phyloP scores from a whole-genome alignment of 345 rosid species.

The Psidium friedrichsthalianum region DNA sequence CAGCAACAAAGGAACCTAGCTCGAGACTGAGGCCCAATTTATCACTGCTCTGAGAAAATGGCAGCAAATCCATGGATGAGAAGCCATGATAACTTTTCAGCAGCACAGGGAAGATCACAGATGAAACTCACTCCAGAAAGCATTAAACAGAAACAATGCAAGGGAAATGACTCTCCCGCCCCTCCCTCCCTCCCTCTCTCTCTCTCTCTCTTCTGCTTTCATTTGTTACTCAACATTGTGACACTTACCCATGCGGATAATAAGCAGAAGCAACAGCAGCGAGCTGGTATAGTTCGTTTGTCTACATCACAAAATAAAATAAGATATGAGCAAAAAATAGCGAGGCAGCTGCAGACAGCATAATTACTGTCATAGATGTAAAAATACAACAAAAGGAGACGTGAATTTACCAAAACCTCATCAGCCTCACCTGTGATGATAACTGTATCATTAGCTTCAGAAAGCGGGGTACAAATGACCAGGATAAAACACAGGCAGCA shows the following conservation, averaged over 20 bases:
- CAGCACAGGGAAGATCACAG: no score
- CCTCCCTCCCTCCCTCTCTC: no score
- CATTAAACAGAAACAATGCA: no score
- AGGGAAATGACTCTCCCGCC: no score
- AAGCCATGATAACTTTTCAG: not conserved
- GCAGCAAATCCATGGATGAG: slow-evolving; percentile 11
- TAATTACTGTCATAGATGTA: not conserved
- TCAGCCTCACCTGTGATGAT: slow-evolving; percentile 93
- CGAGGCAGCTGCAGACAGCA: not conserved
- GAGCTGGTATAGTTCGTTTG: slow-evolving; percentile 97
- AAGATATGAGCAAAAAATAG: not conserved
- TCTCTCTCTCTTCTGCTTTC: no score
- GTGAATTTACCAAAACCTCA: slow-evolving; percentile 17
- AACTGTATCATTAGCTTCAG: slow-evolving; percentile 87
- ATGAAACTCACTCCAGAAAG: no score
- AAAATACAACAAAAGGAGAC: not conserved
- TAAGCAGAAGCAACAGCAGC: slow-evolving; percentile 99
- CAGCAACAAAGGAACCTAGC: slow-evolving; percentile 97
- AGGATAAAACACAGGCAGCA: slow-evolving; percentile 67
- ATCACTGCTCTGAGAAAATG: slow-evolving; percentile 92
- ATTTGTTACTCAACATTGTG: not conserved
- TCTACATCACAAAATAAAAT: slow-evolving; percentile 21
- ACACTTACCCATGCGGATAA: slow-evolving; percentile 96
- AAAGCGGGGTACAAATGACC: slow-evolving; percentile 97
- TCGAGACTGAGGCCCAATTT: slow-evolving; percentile 99